Evolutionary conservation across 2,329 filamentous ascomycete genomes (phyloP).

Genomic region (Biscogniauxia sp.): DNA sequence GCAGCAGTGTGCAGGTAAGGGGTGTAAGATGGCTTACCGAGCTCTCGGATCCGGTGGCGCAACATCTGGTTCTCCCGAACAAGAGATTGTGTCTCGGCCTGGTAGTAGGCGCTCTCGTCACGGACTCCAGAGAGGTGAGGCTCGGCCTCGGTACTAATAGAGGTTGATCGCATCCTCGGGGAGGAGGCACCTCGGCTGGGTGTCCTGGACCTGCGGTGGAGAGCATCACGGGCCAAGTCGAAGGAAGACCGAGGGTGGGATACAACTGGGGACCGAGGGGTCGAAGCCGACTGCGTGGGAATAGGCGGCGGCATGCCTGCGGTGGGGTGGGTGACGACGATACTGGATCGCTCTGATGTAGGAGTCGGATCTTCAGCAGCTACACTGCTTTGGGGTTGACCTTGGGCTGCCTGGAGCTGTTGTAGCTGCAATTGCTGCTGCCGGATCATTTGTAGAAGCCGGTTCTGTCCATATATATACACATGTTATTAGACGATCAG

Average conservation of each 20-base stretch:
- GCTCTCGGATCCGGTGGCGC: conserved; percentile 68
- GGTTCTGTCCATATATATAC: conserved; percentile 53
- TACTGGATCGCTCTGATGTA: conserved; percentile 43
- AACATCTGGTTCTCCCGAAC: conserved; percentile 82
- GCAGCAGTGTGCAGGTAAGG: conserved; percentile 16
- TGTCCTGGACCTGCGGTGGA: conserved; percentile 56
- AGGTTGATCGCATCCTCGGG: conserved; percentile 55
- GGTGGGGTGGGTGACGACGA: conserved; percentile 36
- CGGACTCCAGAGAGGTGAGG: conserved; percentile 58
- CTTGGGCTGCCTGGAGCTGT: conserved; percentile 50
- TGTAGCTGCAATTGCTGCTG: conserved; percentile 70
- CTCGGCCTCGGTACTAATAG: conserved; percentile 60
- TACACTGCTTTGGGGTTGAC: conserved; percentile 40
- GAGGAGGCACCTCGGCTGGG: conserved; percentile 55
- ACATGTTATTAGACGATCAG: neutral
- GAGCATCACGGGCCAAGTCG: conserved; percentile 55
- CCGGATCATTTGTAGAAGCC: conserved; percentile 73
- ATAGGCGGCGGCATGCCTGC: conserved; percentile 35
- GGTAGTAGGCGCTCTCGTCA: conserved; percentile 76
- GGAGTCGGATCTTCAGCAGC: conserved; percentile 51
- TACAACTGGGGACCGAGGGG: conserved; percentile 50
- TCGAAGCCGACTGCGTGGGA: conserved; percentile 41
- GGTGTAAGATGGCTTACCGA: conserved; percentile 48
- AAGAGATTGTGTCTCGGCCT: conserved; percentile 77
- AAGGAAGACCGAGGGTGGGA: conserved; percentile 56